Evolutionary conservation across 371 early-diverging fungal species (phyloP).

Genomic region (Fennellomyces sp.): DNA sequence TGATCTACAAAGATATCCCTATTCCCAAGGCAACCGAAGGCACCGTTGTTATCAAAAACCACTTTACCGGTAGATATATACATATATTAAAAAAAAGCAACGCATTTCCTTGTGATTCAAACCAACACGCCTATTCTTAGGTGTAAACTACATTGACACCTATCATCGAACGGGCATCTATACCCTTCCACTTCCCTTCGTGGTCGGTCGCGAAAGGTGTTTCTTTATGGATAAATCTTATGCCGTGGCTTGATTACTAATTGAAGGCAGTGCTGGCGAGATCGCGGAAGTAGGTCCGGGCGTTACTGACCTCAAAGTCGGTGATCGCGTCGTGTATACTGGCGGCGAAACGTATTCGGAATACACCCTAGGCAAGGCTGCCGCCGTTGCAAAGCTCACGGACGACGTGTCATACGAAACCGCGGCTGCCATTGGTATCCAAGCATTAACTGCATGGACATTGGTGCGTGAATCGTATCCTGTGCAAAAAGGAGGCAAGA

Average conservation of each 20-base stretch:
- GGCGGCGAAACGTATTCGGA: constrained; percentile 76
- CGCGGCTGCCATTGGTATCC: constrained; percentile 69
- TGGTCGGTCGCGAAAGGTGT: constrained; percentile 81
- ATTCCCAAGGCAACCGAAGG: constrained; percentile 49
- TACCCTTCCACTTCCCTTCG: constrained; percentile 66
- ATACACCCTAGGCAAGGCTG: constrained; percentile 59
- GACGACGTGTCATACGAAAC: constrained; percentile 61
- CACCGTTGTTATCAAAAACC: constrained; percentile 82
- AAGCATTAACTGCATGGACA: constrained; percentile 85
- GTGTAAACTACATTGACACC: constrained; percentile 93
- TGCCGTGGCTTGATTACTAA: background rate
- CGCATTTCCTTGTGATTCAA: background rate
- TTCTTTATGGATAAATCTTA: background rate
- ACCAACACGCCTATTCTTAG: constrained; percentile 8
- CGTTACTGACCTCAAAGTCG: constrained; percentile 69
- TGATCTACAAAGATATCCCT: constrained; percentile 59
- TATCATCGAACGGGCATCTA: constrained; percentile 91
- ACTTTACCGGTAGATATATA: constrained; percentile 54
- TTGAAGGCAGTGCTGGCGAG: constrained; percentile 58
- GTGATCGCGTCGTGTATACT: constrained; percentile 85
- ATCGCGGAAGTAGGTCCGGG: constrained; percentile 74
- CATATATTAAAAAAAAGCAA: background rate
- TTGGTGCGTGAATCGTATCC: constrained; percentile 74
- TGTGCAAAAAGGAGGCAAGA: constrained; percentile 65
- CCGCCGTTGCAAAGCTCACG: constrained; percentile 54